Conservation (phyloP, 1,284 basidiomycete genomes). For the Volvariella surrecta region DNA sequence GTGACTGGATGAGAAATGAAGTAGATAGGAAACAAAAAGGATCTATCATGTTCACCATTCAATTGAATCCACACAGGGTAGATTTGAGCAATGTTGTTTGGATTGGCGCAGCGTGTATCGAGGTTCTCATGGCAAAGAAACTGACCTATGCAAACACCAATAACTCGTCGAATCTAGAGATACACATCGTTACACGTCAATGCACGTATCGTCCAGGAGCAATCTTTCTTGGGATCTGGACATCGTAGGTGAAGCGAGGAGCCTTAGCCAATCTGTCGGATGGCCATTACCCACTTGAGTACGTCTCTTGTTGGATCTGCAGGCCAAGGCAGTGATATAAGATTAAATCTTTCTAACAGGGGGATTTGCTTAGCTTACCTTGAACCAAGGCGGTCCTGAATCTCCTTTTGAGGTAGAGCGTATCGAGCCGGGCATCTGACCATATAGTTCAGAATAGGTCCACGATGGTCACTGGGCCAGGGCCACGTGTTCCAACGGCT, state of each 20-base stretch:
- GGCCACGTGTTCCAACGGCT: slow-evolving; percentile 29
- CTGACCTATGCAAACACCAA: slow-evolving; percentile 9
- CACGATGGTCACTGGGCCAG: slow-evolving; percentile 21
- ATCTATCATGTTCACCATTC: too few species aligned
- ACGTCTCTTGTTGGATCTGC: slow-evolving; percentile 25
- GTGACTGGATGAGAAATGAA: slow-evolving; percentile 15
- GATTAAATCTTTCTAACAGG: too few species aligned
- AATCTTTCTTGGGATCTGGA: slow-evolving; percentile 27
- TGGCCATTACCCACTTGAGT: slow-evolving; percentile 24
- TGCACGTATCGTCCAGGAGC: slow-evolving; percentile 24
- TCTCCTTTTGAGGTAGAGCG: slow-evolving; percentile 25
- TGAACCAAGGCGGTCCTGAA: slow-evolving; percentile 27
- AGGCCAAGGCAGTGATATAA: too few species aligned
- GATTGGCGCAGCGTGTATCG: slow-evolving; percentile 22
- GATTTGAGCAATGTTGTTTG: slow-evolving; percentile 25
- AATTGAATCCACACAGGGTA: slow-evolving; percentile 25
- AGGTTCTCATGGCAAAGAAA: slow-evolving; percentile 28
- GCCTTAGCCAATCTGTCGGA: slow-evolving; percentile 24
- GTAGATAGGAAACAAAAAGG: not conserved
- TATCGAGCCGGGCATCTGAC: slow-evolving; percentile 23
- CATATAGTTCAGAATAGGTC: slow-evolving; percentile 29
- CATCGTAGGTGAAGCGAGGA: slow-evolving; percentile 21
- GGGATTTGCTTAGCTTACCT: slow-evolving; percentile 14
- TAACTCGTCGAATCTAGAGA: not conserved
- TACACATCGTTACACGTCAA: slow-evolving; percentile 1